Conservation (phyloP, 768 basidiomycete genomes). For the Lyophyllum decastes region DNA sequence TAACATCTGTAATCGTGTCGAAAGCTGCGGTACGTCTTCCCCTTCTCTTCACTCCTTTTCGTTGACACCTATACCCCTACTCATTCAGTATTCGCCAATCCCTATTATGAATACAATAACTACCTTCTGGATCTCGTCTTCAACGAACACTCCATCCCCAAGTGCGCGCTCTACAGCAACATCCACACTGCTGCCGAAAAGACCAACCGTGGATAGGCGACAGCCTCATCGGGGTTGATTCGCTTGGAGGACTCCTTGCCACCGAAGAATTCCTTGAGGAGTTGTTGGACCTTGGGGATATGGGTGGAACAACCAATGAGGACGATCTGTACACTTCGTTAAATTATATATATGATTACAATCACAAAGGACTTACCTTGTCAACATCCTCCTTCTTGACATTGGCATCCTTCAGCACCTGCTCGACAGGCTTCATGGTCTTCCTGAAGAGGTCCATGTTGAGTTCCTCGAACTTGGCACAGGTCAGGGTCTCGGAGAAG, state of each 20-base stretch:
- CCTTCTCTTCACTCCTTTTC: background rate
- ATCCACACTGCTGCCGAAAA: slow-evolving; percentile 45
- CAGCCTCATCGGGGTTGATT: slow-evolving; percentile 99
- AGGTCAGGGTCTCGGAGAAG: slow-evolving; percentile 94
- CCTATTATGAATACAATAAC: slow-evolving; percentile 53
- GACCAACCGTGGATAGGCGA: slow-evolving; percentile 72
- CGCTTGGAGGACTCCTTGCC: slow-evolving; percentile 97
- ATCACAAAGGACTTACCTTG: slow-evolving; percentile 52
- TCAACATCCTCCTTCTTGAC: slow-evolving; percentile 98
- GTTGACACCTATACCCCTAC: background rate
- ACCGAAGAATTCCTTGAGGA: slow-evolving; percentile 96
- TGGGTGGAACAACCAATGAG: slow-evolving; percentile 98
- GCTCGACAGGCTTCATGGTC: slow-evolving; percentile 99
- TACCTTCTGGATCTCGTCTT: slow-evolving; percentile 38
- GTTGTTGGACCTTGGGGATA: slow-evolving; percentile 99
- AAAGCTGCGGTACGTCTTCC: slow-evolving; percentile 41
- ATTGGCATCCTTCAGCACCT: slow-evolving; percentile 96
- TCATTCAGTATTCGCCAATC: slow-evolving; percentile 44
- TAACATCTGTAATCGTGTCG: slow-evolving; percentile 36
- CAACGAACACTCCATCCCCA: slow-evolving; percentile 42
- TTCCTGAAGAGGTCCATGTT: slow-evolving; percentile 99
- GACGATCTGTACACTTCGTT: slow-evolving; percentile 55
- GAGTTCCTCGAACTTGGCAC: slow-evolving; percentile 98
- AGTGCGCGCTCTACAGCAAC: slow-evolving; percentile 48
- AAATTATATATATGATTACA: background rate